phyloP scores from a whole-genome alignment of 1,139 yeast species.

The Oligophagozyma castellii region DNA sequence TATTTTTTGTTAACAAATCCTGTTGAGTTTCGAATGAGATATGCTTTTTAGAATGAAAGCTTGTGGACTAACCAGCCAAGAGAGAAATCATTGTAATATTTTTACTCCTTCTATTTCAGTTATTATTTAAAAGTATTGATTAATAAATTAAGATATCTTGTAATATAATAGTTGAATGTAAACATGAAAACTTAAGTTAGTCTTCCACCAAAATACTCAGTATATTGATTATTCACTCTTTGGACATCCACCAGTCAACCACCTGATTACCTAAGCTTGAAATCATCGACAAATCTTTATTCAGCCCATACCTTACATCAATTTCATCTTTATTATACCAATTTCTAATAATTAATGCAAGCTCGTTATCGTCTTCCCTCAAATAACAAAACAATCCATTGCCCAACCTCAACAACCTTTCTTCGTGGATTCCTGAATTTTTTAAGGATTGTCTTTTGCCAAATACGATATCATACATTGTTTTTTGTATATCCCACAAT shows the following conservation, averaged over 20 bases:
- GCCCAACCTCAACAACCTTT: conserved; percentile 18
- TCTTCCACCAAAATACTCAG: no score
- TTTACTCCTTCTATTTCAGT: no score
- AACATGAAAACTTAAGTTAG: no score
- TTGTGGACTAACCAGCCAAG: no score
- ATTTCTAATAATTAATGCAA: conserved; percentile 16
- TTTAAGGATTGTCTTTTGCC: conserved; percentile 9
- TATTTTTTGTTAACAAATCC: no score
- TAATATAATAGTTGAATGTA: no score
- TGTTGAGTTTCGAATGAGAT: no score
- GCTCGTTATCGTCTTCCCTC: conserved; percentile 8
- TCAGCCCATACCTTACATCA: conserved; percentile 2
- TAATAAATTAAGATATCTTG: no score
- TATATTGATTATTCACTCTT: no score
- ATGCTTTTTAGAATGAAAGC: no score
- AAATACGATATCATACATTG: conserved; percentile 8
- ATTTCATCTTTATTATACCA: conserved; percentile 18
- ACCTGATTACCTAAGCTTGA: conserved; percentile 16
- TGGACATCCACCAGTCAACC: conserved; percentile 18
- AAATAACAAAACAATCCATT: conserved; percentile 23
- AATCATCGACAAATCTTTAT: conserved; percentile 6
- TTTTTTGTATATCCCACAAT: conserved; percentile 15
- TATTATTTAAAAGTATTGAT: no score
- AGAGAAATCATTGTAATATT: no score
- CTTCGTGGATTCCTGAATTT: conserved; percentile 10